Conservation (phyloP, 164 flowering plant species). For the Aristolochia contorta region DNA sequence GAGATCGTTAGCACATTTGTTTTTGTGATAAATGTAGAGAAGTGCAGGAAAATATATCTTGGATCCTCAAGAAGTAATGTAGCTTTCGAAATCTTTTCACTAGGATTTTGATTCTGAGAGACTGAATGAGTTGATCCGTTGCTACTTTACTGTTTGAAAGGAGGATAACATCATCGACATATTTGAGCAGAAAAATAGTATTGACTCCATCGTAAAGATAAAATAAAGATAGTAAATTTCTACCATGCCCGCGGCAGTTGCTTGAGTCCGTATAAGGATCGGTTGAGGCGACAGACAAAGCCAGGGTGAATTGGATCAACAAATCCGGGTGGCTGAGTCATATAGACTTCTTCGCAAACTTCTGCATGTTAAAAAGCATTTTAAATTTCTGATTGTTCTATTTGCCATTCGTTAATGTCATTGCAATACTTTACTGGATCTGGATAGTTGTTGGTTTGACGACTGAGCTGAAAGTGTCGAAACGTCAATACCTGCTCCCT, state of each 20-base stretch:
- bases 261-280: background rate
- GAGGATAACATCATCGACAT: background rate
- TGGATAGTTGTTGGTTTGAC: background rate
- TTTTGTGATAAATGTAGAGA: no score
- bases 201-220: background rate
- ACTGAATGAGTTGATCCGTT: no score
- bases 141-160: no score
- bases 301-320: background rate
- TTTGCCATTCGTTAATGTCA: background rate
- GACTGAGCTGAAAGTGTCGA: background rate
- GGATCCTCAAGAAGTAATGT: no score
- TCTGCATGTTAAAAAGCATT: constrained; percentile 2
- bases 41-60: no score
- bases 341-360: background rate
- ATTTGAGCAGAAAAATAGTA: background rate
- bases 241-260: background rate
- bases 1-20: no score
- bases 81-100: no score
- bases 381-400: background rate
- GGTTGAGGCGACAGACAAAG: background rate
- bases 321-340: background rate
- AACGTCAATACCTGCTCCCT: background rate
- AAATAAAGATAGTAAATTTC: background rate
- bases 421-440: background rate
- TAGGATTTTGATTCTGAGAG: no score